These are phyloP conservation scores for Stevia rebaudiana DNA, from an alignment of 140 eudicot genomes.

Conservation along the genomic window DNA sequence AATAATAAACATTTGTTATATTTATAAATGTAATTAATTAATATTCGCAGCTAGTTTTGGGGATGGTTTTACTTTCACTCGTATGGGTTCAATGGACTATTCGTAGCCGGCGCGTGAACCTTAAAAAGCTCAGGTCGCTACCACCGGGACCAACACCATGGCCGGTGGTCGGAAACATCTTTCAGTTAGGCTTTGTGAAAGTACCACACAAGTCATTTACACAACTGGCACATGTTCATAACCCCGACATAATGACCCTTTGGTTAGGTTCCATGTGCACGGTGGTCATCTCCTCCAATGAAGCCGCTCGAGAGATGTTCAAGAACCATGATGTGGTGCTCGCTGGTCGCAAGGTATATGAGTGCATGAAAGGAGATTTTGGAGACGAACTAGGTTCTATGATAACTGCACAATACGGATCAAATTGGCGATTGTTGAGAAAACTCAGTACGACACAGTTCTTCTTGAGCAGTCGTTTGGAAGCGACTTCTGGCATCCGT, in stretches of 20 bases:
- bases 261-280: conserved; percentile 71
- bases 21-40: not conserved
- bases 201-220: conserved; percentile 56
- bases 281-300: conserved; percentile 56
- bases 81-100: conserved; percentile 29
- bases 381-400: conserved; percentile 63
- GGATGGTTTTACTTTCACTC: conserved; percentile 18
- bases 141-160: conserved; percentile 75
- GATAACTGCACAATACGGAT: conserved; percentile 69
- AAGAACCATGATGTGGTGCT: conserved; percentile 53
- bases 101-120: not conserved
- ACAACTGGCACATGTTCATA: conserved; percentile 39
- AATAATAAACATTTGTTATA: not conserved
- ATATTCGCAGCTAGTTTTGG: not conserved
- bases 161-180: conserved; percentile 66
- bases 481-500: conserved; percentile 37
- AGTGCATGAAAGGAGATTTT: conserved; percentile 63
- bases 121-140: conserved; percentile 21
- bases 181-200: conserved; percentile 44
- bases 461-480: conserved; percentile 40
- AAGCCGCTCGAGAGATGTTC: conserved; percentile 64
- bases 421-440: conserved; percentile 62
- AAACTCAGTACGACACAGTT: conserved; percentile 52
- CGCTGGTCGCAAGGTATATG: conserved; percentile 63
- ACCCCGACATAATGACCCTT: conserved; percentile 60